A percentile compares a stretch with the other conserved stretches of the same genome.
phyloP scores from a whole-genome alignment of 495 filamentous ascomycete genomes.

The Xylona heveae region DNA sequence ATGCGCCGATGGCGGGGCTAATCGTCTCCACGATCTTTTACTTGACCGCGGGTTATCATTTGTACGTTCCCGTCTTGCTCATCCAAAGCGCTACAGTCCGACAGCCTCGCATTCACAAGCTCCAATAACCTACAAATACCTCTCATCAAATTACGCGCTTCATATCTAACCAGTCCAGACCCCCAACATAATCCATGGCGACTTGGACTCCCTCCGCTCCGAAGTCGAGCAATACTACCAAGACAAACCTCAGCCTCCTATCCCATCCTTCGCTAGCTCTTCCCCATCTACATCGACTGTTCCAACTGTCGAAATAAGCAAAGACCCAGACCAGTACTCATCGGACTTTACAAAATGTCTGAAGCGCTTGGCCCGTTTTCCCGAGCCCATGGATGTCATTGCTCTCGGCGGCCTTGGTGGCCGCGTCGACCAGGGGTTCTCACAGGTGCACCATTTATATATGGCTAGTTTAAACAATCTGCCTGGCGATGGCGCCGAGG shows the following conservation, averaged over 20 bases:
- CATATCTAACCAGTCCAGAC: constrained; percentile 18
- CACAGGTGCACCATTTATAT: constrained; percentile 63
- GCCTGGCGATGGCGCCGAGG: too few species aligned
- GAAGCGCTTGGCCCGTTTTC: constrained; percentile 15
- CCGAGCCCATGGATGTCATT: constrained; percentile 38
- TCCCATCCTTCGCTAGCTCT: too few species aligned
- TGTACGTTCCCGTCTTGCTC: constrained; percentile 1
- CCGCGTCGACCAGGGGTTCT: constrained; percentile 78
- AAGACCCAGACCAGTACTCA: constrained; percentile 57
- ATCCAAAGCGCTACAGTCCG: neutral
- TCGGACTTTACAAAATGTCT: constrained; percentile 69
- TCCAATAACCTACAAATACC: neutral
- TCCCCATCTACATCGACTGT: too few species aligned
- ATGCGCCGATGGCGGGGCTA: constrained; percentile 84
- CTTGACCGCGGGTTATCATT: constrained; percentile 4
- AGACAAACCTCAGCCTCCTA: too few species aligned
- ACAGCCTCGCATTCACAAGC: constrained; percentile 8
- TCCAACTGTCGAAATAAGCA: constrained; percentile 33
- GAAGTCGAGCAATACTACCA: constrained; percentile 38
- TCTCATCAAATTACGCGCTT: neutral
- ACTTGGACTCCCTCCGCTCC: constrained; percentile 61
- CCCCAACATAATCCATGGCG: constrained; percentile 58
- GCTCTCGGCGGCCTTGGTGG: constrained; percentile 72
- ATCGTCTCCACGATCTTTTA: constrained; percentile 42
- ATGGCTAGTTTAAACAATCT: constrained; percentile 16